Conservation (phyloP, 2,329 filamentous ascomycete species). For the Scleromitrula shiraiana region DNA sequence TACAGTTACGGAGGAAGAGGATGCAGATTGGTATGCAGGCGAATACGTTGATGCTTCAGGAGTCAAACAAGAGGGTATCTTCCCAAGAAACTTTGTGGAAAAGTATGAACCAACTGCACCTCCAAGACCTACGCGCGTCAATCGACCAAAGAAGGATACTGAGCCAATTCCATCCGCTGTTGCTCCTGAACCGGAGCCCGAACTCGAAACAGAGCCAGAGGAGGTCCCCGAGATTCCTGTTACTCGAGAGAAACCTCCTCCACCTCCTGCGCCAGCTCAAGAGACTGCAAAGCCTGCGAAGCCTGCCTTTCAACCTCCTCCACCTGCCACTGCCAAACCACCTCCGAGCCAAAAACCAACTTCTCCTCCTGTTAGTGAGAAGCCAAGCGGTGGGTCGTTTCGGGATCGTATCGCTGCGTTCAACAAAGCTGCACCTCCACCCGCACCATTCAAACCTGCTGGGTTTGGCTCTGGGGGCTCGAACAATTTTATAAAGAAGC, state of each 20-base stretch:
- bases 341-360: conserved; percentile 38
- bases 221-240: conserved; percentile 30
- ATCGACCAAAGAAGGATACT: conserved; percentile 53
- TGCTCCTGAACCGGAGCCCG: conserved; percentile 31
- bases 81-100: conserved; percentile 96
- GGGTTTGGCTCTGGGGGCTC: conserved; percentile 50
- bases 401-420: conserved; percentile 95
- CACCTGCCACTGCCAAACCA: conserved; percentile 23
- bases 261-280: conserved; percentile 30
- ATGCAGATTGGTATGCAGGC: conserved; percentile 87
- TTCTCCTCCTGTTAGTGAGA: conserved; percentile 59
- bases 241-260: conserved; percentile 22
- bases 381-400: conserved; percentile 71
- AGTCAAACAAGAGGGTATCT: conserved; percentile 72
- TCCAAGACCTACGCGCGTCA: conserved; percentile 68
- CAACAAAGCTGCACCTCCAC: conserved; percentile 81
- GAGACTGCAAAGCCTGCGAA: conserved; percentile 30
- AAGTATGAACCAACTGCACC: conserved; percentile 88
- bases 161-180: conserved; percentile 28
- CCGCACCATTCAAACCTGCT: conserved; percentile 82
- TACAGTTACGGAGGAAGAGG: conserved; percentile 86
- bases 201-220: conserved; percentile 33
- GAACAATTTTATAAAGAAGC: conserved; percentile 83
- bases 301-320: conserved; percentile 28
- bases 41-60: conserved; percentile 76